These are phyloP conservation scores for Euphorbia pulcherrima DNA, from an alignment of 345 rosid genomes.

Conservation along the genomic window DNA sequence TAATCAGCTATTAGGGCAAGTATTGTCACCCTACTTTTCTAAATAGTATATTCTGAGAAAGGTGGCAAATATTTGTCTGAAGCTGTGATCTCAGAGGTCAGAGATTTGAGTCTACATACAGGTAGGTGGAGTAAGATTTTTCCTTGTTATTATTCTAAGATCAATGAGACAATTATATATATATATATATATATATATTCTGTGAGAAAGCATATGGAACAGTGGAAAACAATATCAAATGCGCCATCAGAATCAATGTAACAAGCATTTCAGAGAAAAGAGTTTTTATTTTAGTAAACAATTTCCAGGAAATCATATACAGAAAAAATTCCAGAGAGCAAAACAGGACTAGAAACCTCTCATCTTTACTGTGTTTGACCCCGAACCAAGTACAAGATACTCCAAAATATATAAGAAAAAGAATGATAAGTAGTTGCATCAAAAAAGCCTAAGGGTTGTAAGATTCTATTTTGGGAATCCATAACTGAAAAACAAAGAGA, in stretches of 20 bases:
- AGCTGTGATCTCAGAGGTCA: no score
- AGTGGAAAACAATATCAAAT: no score
- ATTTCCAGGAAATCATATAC: not conserved
- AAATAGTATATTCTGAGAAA: no score
- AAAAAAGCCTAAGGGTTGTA: not conserved
- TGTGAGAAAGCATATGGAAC: no score
- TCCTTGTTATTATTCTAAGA: no score
- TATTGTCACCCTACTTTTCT: no score
- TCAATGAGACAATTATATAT: not conserved
- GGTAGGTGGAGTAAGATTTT: no score
- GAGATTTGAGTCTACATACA: no score
- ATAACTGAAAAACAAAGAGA: not conserved
- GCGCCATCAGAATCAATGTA: no score
- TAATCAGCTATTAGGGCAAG: no score
- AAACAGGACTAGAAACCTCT: slow-evolving; percentile 6
- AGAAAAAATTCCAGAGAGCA: not conserved
- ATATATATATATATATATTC: no score
- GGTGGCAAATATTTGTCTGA: no score
- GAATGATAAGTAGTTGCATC: not conserved
- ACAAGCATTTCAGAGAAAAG: not conserved
- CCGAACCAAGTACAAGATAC: not conserved
- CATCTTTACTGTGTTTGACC: not conserved
- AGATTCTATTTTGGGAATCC: not conserved
- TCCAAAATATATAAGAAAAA: not conserved
- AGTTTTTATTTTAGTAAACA: not conserved